These are phyloP conservation scores for Bipolaris sorokiniana DNA, from an alignment of 2,329 filamentous ascomycete genomes.

Conservation along the genomic window DNA sequence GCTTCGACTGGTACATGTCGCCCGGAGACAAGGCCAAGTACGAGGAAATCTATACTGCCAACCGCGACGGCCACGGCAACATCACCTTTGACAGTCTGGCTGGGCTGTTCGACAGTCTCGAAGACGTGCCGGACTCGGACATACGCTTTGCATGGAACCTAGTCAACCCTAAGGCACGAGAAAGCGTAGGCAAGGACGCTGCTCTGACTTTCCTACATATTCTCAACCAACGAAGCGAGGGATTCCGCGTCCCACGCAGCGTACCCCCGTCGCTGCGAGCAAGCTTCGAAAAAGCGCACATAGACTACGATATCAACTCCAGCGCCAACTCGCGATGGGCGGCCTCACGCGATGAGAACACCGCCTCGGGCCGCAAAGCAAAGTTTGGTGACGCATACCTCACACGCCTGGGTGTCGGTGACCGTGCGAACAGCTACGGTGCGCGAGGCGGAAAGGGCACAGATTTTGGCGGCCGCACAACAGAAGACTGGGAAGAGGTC, in stretches of 20 bases:
- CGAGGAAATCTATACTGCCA: slow-evolving; percentile 95
- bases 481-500: slow-evolving; percentile 96
- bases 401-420: slow-evolving; percentile 78
- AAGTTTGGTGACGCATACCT: slow-evolving; percentile 98
- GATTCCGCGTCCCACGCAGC: slow-evolving; percentile 88
- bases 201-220: slow-evolving; percentile 95
- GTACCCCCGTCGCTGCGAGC: slow-evolving; percentile 90
- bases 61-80: slow-evolving; percentile 84
- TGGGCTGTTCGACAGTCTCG: slow-evolving; percentile 77
- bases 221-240: slow-evolving; percentile 93
- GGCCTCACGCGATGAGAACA: slow-evolving; percentile 76
- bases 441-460: slow-evolving; percentile 74
- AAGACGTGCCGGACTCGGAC: slow-evolving; percentile 74
- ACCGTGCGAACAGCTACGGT: slow-evolving; percentile 71
- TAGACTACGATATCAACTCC: slow-evolving; percentile 91
- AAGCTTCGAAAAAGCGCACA: slow-evolving; percentile 93
- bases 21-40: slow-evolving; percentile 91
- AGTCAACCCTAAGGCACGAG: slow-evolving; percentile 85
- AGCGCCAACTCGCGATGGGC: slow-evolving; percentile 80
- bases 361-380: slow-evolving; percentile 85
- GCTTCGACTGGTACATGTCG: slow-evolving; percentile 99
- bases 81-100: slow-evolving; percentile 74
- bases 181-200: slow-evolving; percentile 91
- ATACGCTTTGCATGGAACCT: slow-evolving; percentile 95
- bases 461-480: slow-evolving; percentile 84